Base-by-base conservation (phyloP, 108 stramenopile species). In the Cyclotella choctawhatcheeana region DNA sequence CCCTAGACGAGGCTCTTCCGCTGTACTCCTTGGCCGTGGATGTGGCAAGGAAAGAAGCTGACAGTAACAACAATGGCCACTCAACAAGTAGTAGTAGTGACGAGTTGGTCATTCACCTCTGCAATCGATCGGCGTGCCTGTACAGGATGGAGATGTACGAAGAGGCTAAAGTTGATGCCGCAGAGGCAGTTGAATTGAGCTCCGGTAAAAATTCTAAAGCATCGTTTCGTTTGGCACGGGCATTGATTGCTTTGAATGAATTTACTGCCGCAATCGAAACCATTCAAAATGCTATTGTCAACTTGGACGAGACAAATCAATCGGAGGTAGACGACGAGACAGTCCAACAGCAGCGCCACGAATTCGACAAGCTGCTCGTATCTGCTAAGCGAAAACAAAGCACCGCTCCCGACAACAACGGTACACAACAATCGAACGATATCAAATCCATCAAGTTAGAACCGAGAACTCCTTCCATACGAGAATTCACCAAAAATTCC, bases 81-180 rank as follows among this genome's bases (percentile, higher is more conserved):
- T 22, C 21, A 17, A 27, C 58, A 12, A 54, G 56, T 10, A 5
- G 26, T 2, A n/a, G n/a, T n/a, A n/a, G n/a, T n/a, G n/a, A n/a
- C n/a, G 86, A 82, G 18, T 53, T 88, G 37, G 77, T 87, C 13
- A 55, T 93, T 10, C 84, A 86, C 62, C 74, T 88, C 17, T 90
- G 86, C 85, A 92, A 94, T 67, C 86, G 89, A 63, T 90, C 90
- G 53, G 89, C 90, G 27, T 87, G 83, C 63, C 62, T 83, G 51
- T 86, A 77, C 63, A 82, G 87, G 65, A 86, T 88, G 86, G 86
- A 88, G 64, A 74, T 84, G 34, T 84, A 74, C 25, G 77, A 83
- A 24, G 82, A 79, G 52, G 87, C 90, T 10, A 73, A 73, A 35
- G 52, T 61, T 14, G 88, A 91, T 83, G 93, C 93, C 6, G 25